Conservation (phyloP, 257 asterid species). For the Solanum clarkiae region DNA sequence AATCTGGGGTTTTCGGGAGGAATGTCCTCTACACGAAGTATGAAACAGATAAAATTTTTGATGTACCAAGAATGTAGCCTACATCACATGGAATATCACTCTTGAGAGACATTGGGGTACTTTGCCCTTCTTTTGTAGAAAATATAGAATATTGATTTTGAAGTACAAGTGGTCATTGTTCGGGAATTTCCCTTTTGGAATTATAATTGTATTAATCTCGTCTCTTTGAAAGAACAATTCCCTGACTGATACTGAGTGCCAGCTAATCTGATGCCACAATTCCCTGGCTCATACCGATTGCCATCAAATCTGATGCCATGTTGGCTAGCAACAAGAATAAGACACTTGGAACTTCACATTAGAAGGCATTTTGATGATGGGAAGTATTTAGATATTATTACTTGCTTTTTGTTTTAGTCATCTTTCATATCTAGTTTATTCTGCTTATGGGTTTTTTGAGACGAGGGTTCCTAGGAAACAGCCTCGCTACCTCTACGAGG, state of each 20-base stretch:
- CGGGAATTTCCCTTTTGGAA: not conserved
- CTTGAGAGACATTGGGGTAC: not conserved
- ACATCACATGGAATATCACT: not conserved
- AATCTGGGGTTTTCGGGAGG: not conserved
- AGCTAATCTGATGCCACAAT: not conserved
- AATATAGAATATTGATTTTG: not conserved
- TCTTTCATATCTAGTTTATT: no score
- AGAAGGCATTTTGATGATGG: not conserved
- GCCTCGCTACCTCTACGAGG: no score
- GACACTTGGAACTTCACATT: not conserved
- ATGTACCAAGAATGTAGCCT: not conserved
- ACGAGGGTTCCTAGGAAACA: no score
- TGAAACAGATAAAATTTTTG: not conserved
- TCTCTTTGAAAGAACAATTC: not conserved
- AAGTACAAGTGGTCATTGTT: not conserved
- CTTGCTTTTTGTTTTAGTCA: no score
- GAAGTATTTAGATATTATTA: no score
- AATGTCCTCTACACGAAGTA: not conserved
- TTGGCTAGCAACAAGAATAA: not conserved
- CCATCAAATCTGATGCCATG: not conserved
- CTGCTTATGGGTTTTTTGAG: no score
- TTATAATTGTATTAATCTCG: not conserved
- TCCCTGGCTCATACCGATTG: not conserved
- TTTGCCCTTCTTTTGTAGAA: not conserved
- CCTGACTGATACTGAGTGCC: not conserved